phyloP scores from a whole-genome alignment of 345 rosid species.

The Bretschneidera sinensis region DNA sequence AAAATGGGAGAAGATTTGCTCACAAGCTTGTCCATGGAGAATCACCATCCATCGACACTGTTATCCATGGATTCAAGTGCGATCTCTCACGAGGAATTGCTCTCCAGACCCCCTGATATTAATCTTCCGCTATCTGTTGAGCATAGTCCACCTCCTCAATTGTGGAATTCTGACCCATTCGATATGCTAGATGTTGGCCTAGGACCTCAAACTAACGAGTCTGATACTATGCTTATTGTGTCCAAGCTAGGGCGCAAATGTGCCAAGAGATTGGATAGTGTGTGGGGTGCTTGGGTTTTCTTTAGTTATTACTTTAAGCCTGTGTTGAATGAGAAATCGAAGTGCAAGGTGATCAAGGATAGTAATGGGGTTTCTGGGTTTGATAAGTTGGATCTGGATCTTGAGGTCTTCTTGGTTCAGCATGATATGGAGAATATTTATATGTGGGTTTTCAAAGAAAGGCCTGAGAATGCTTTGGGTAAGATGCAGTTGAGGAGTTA shows the following conservation, averaged over 20 bases:
- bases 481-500: conserved; percentile 98
- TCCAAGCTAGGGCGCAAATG: conserved; percentile 62
- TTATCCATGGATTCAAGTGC: conserved; percentile 94
- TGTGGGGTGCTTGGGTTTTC: conserved; percentile 99
- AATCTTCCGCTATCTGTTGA: conserved; percentile 85
- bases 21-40: conserved; percentile 72
- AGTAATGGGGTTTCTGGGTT: conserved; percentile 58
- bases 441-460: conserved; percentile 98
- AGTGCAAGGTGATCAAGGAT: conserved; percentile 66
- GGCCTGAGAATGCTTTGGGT: conserved; percentile 93
- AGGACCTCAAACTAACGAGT: conserved; percentile 61
- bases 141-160: conserved; percentile 56
- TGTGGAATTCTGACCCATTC: conserved; percentile 58
- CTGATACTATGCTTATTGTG: conserved; percentile 51
- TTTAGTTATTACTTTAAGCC: conserved; percentile 93
- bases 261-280: conserved; percentile 72
- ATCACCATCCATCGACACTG: conserved; percentile 88
- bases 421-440: conserved; percentile 99
- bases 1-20: conserved; percentile 58
- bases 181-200: conserved; percentile 82
- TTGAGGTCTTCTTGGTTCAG: conserved; percentile 89
- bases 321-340: conserved; percentile 72
- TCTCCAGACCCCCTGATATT: conserved; percentile 85
- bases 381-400: conserved; percentile 84
- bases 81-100: conserved; percentile 77